phyloP scores from a whole-genome alignment of 148 eudicot species.

The Cornus suecica region DNA sequence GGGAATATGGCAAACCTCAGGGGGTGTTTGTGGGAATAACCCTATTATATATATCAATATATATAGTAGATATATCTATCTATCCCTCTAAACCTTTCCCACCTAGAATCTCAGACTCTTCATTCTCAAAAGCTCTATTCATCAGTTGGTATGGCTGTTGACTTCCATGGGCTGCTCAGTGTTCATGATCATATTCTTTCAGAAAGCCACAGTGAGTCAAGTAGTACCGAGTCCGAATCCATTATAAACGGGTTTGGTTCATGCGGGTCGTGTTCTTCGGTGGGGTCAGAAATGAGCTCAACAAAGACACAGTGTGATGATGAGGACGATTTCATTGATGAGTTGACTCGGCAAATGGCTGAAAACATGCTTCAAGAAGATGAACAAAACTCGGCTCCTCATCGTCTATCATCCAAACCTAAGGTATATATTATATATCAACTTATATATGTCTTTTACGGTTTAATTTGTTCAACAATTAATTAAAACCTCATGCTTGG shows the following conservation, averaged over 20 bases:
- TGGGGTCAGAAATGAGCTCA: constrained; percentile 30
- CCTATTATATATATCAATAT: no score
- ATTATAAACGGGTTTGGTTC: constrained; percentile 10
- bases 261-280: constrained; percentile 23
- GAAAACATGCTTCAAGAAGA: constrained; percentile 41
- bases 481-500: no score
- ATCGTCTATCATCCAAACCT: neutral
- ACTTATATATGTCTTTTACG: no score
- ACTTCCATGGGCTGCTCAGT: constrained; percentile 1
- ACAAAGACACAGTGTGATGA: constrained; percentile 37
- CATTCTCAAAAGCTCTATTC: neutral
- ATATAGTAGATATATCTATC: no score
- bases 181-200: neutral
- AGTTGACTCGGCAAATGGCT: constrained; percentile 54
- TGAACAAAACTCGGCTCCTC: constrained; percentile 12
- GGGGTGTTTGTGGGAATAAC: neutral
- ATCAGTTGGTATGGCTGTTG: constrained; percentile 5
- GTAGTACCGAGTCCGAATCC: constrained; percentile 1
- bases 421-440: neutral
- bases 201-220: neutral
- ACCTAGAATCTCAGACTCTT: no score
- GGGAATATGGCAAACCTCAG: neutral
- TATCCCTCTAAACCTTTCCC: no score
- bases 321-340: constrained; percentile 36
- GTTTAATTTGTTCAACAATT: neutral